Evolutionary conservation across 1,284 basidiomycete species (phyloP), one percentile per base, ranked within the genome.

Genomic region (Malassezia sympodialis): DNA sequence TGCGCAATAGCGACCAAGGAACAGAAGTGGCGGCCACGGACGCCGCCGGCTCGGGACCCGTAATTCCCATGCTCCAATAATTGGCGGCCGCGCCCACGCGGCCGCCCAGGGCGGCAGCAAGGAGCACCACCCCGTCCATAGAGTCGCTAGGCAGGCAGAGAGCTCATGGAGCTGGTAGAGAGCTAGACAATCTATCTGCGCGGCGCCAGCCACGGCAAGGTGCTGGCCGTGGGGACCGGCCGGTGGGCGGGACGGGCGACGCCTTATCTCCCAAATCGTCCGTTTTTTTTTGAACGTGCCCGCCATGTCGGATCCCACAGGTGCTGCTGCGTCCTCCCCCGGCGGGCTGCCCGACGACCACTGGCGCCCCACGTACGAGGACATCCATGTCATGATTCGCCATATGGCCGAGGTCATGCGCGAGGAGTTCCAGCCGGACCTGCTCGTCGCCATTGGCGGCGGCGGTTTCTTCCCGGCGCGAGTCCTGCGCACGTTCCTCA

Each of bases 401-500:
- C 39, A 62, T 32, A 58, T 64, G 8, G 64, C 72, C n/a, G 55
- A 60, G 21, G 54, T 58, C 45, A 67, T 74, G 55, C 67, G 65
- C 52, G 53, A 55, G 47, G 67, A 72, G 50, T 73, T 71, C 49
- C 60, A 63, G 48, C 66, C 66, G 11, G 66, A 69, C 52, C 58
- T 69, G 21, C 67, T 69, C 61, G 66, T 74, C 27, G 68, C 68
- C 31, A 73, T 74, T 39, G 66, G 66, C 31, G 72, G 70, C 35
- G 72, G 72, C 28, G 72, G 72, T 28, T 67, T 74, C 56, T 70
- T 69, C 60, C 72, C 72, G 0, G 72, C 70, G 7, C 67, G 72
- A 31, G 68, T 74, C 19, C 61, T 74, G 15, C 66, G 72, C 27
- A 73, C 72, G 10, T 74, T 73, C 57, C 58, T 74, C 42, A 73